A percentile compares a stretch with the other conserved stretches of the same genome.
Evolutionary conservation across 2,329 filamentous ascomycete species (phyloP).

Genomic region (Didymella arachidicola): DNA sequence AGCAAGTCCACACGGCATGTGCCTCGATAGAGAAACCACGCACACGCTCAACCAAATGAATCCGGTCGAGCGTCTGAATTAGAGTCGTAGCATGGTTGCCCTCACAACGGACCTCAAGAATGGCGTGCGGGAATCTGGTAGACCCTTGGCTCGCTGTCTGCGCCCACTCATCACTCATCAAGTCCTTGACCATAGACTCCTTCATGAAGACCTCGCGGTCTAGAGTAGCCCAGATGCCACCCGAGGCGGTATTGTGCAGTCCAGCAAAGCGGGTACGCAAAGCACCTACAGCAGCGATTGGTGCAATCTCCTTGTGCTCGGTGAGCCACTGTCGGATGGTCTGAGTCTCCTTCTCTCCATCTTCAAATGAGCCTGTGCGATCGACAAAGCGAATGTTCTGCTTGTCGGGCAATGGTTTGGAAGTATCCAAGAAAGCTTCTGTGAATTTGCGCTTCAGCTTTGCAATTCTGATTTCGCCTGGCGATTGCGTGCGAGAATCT

Average conservation of each 20-base stretch:
- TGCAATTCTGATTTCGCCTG: slow-evolving; percentile 36
- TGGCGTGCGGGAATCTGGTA: slow-evolving; percentile 58
- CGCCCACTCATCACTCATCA: slow-evolving; percentile 45
- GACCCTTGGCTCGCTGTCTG: slow-evolving; percentile 34
- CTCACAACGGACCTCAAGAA: slow-evolving; percentile 61
- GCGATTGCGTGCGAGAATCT: slow-evolving; percentile 22
- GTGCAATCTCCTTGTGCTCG: slow-evolving; percentile 54
- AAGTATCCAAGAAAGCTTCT: slow-evolving; percentile 49
- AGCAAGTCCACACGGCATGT: slow-evolving; percentile 60
- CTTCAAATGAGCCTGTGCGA: slow-evolving; percentile 7
- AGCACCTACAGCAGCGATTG: slow-evolving; percentile 57
- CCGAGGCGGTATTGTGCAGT: slow-evolving; percentile 53
- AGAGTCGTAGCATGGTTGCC: slow-evolving; percentile 51
- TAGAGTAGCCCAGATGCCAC: slow-evolving; percentile 58
- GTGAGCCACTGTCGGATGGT: slow-evolving; percentile 54
- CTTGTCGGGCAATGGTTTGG: slow-evolving; percentile 24
- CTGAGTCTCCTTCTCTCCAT: slow-evolving; percentile 27
- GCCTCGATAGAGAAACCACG: slow-evolving; percentile 63
- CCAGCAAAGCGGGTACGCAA: slow-evolving; percentile 59
- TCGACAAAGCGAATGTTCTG: slow-evolving; percentile 26
- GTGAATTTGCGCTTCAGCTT: slow-evolving; percentile 55
- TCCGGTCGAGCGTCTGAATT: slow-evolving; percentile 55
- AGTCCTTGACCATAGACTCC: slow-evolving; percentile 35
- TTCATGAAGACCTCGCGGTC: slow-evolving; percentile 58
- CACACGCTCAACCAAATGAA: slow-evolving; percentile 60